Evolutionary conservation across 1,284 basidiomycete species (phyloP), one percentile per base, ranked within the genome.

Genomic region (Leccinum pallidistipes): DNA sequence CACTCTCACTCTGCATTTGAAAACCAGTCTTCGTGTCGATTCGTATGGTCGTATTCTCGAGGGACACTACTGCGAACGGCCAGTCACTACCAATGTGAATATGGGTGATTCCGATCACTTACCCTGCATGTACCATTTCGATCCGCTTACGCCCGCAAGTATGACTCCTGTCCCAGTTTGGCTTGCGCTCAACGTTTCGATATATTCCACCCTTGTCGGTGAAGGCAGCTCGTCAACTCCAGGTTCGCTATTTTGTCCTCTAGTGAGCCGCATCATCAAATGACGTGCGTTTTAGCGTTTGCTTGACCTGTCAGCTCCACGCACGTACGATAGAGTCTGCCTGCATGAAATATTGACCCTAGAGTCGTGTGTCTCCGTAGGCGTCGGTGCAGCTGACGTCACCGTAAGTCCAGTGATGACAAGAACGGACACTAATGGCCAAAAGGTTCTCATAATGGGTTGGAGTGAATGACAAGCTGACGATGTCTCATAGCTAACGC

Each of bases 331-430:
- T 59, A n/a, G 32, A 16, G 24, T 34, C 12, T 21, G 31, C 21
- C 18, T 9, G 11, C 36, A 21, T 50, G 32, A 62, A 50, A 65
- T 55, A 27, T 36, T 52, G 49, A 59, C 59, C 62, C 62, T 59
- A 52, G 57, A 43, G 51, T 59, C 51, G 43, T 53, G 32, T 36
- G 56, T 51, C 47, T 56, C 64, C 58, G 66, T 71, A 47, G 68
- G 58, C 51, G 27, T 64, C 43, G 67, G 67, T 34, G 63, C 69
- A 21, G 57, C 69, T 2, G 24, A 55, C 36, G 65, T 63, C 40
- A 38, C 57, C 45, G 38, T 36, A 52, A 55, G 31, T 12, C 63
- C 45, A 16, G 29, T 21, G 1, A 59, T 40, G 21, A 47, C 51
- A n/a, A 69, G 40, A 59, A 63, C 7, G 50, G 57, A 56, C 7